phyloP scores from a whole-genome alignment of 768 basidiomycete species.

The Brasilioporus rufonigricans region DNA sequence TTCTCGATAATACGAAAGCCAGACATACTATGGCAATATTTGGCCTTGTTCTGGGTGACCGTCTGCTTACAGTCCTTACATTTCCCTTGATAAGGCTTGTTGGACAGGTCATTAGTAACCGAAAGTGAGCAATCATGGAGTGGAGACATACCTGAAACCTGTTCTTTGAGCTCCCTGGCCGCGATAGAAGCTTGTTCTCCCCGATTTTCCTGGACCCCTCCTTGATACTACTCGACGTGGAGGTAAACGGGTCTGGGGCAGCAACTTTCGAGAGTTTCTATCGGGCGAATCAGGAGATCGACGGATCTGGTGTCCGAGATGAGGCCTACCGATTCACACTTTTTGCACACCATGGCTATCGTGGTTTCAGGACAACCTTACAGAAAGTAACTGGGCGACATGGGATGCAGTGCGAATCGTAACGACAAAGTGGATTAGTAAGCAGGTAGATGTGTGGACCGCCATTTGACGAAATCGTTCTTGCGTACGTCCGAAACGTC shows the following conservation, averaged over 20 bases:
- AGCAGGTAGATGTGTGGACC: slow-evolving; percentile 6
- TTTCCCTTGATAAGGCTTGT: slow-evolving; percentile 79
- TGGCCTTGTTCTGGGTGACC: slow-evolving; percentile 81
- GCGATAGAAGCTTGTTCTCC: slow-evolving; percentile 77
- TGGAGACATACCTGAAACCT: slow-evolving; percentile 62
- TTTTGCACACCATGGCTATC: slow-evolving; percentile 76
- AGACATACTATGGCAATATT: slow-evolving; percentile 80
- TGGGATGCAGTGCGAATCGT: neutral
- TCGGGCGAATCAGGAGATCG: neutral
- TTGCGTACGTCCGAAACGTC: neutral
- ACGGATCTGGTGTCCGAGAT: slow-evolving; percentile 12
- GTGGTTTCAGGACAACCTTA: no score
- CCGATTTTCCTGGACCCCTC: slow-evolving; percentile 78
- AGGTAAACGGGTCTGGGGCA: slow-evolving; percentile 83
- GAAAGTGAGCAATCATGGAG: slow-evolving; percentile 9
- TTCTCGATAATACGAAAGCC: slow-evolving; percentile 2
- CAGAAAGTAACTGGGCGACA: slow-evolving; percentile 3
- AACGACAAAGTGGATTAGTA: slow-evolving; percentile 15
- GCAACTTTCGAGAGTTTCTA: slow-evolving; percentile 91
- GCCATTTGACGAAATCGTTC: neutral
- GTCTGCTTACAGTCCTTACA: slow-evolving; percentile 87
- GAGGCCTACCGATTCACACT: slow-evolving; percentile 68
- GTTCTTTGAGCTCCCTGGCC: slow-evolving; percentile 71
- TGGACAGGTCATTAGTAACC: neutral
- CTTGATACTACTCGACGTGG: slow-evolving; percentile 72